Conservation (phyloP, 1,284 basidiomycete species). For the Pyrrhoderma lamaoense region DNA sequence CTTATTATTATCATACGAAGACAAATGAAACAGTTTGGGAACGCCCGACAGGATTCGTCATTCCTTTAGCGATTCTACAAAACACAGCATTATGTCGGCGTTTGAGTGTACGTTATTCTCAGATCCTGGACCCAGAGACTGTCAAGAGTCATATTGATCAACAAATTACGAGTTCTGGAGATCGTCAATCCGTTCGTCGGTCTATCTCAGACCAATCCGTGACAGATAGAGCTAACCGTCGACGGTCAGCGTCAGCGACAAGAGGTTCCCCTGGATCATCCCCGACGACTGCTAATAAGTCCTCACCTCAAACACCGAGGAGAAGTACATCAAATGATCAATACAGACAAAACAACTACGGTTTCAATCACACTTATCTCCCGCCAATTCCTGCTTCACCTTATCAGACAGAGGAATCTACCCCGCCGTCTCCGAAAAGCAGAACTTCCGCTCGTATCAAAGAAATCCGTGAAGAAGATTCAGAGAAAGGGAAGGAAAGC, state of each 20-base stretch:
- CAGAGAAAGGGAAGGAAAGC: background rate
- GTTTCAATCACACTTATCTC: slow-evolving; percentile 21
- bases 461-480: slow-evolving; percentile 12
- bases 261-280: background rate
- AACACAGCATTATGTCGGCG: slow-evolving; percentile 70
- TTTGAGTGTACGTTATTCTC: slow-evolving; percentile 31
- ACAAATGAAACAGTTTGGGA: slow-evolving; percentile 87
- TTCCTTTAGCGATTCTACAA: slow-evolving; percentile 84
- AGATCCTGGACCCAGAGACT: slow-evolving; percentile 13
- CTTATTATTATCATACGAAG: slow-evolving; percentile 91
- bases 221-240: slow-evolving; percentile 1
- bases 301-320: slow-evolving; percentile 6
- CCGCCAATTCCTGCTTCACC: slow-evolving; percentile 33
- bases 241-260: slow-evolving; percentile 4
- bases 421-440: slow-evolving; percentile 24
- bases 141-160: slow-evolving; percentile 6
- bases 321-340: slow-evolving; percentile 1
- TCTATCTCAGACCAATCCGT: slow-evolving; percentile 2
- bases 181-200: slow-evolving; percentile 7
- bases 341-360: slow-evolving; percentile 1
- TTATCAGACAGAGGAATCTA: slow-evolving; percentile 31
- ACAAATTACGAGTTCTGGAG: background rate
- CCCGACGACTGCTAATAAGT: background rate
- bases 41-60: slow-evolving; percentile 78
- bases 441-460: slow-evolving; percentile 26